phyloP scores from a whole-genome alignment of 1,139 yeast genomes.

The Candida tetrigidarum region DNA sequence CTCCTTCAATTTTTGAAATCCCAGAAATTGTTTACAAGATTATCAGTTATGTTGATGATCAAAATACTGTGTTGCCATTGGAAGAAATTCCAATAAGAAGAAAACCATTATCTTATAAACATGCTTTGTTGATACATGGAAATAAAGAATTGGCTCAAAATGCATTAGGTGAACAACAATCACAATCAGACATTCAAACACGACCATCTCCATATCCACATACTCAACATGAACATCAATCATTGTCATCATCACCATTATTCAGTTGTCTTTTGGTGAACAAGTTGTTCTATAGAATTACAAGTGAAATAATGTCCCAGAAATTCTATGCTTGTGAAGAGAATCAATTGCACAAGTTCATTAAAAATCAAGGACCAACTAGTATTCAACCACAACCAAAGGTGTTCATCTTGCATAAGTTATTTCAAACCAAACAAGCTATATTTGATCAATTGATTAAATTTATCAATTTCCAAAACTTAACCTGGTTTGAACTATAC shows the following conservation, averaged over 20 bases:
- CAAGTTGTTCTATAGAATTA: slow-evolving; percentile 61
- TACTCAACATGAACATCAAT: slow-evolving; percentile 1
- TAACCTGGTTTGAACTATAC: slow-evolving; percentile 77
- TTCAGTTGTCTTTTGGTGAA: slow-evolving; percentile 71
- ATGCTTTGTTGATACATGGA: slow-evolving; percentile 53
- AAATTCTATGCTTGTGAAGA: slow-evolving; percentile 60
- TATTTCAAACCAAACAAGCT: slow-evolving; percentile 35
- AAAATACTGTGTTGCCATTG: slow-evolving; percentile 53
- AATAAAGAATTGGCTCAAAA: slow-evolving; percentile 51
- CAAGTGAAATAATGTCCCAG: slow-evolving; percentile 57
- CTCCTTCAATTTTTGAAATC: slow-evolving; percentile 61
- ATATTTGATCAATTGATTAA: slow-evolving; percentile 26
- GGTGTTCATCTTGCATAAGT: slow-evolving; percentile 39
- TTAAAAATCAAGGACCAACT: slow-evolving; percentile 15
- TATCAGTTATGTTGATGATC: slow-evolving; percentile 59
- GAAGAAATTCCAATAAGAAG: slow-evolving; percentile 65
- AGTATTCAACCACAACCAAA: slow-evolving; percentile 28
- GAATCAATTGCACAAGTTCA: slow-evolving; percentile 37
- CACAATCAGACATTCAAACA: no score
- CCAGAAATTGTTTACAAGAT: slow-evolving; percentile 79
- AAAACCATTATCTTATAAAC: slow-evolving; percentile 67
- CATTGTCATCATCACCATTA: slow-evolving; percentile 27
- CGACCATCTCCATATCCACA: not conserved
- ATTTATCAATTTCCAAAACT: slow-evolving; percentile 45
- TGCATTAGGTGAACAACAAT: slow-evolving; percentile 45